These are phyloP conservation scores for Ustilago nuda DNA, from an alignment of 1,284 basidiomycete genomes.

Conservation along the genomic window DNA sequence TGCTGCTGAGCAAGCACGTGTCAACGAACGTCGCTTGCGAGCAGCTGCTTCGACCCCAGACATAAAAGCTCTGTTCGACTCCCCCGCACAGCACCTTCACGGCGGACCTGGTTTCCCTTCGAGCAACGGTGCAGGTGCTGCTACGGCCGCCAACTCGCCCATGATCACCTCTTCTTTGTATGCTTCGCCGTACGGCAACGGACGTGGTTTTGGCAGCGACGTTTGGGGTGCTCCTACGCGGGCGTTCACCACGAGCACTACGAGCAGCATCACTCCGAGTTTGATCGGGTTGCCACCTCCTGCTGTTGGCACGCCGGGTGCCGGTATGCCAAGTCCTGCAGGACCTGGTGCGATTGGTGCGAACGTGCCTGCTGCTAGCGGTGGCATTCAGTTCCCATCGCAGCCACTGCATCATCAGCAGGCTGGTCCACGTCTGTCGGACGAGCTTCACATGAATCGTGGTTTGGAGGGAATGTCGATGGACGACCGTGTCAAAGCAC, in stretches of 20 bases:
- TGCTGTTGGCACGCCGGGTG: slow-evolving; percentile 27
- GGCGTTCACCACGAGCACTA: slow-evolving; percentile 39
- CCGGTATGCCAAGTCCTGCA: slow-evolving; percentile 27
- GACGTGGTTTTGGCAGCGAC: slow-evolving; percentile 57
- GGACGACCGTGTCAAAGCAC: slow-evolving; percentile 55
- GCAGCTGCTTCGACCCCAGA: slow-evolving; percentile 89
- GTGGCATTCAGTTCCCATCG: slow-evolving; percentile 55
- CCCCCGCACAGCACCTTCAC: slow-evolving; percentile 67
- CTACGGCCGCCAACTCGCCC: slow-evolving; percentile 52
- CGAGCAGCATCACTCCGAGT: slow-evolving; percentile 41
- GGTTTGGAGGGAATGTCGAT: slow-evolving; percentile 48
- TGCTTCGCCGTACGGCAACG: slow-evolving; percentile 60
- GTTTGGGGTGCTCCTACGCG: slow-evolving; percentile 66
- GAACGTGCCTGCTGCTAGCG: slow-evolving; percentile 14
- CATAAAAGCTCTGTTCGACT: slow-evolving; percentile 89
- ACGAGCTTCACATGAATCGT: slow-evolving; percentile 50
- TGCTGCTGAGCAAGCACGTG: slow-evolving; percentile 70
- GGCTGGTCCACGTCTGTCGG: slow-evolving; percentile 45
- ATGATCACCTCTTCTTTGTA: slow-evolving; percentile 61
- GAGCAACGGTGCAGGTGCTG: slow-evolving; percentile 31
- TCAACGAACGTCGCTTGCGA: slow-evolving; percentile 80
- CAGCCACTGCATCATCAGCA: slow-evolving; percentile 42
- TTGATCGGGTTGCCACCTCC: slow-evolving; percentile 41
- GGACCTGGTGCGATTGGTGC: slow-evolving; percentile 26
- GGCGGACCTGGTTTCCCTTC: slow-evolving; percentile 69